phyloP scores from a whole-genome alignment of 257 asterid species.

The Plectranthus barbatus region DNA sequence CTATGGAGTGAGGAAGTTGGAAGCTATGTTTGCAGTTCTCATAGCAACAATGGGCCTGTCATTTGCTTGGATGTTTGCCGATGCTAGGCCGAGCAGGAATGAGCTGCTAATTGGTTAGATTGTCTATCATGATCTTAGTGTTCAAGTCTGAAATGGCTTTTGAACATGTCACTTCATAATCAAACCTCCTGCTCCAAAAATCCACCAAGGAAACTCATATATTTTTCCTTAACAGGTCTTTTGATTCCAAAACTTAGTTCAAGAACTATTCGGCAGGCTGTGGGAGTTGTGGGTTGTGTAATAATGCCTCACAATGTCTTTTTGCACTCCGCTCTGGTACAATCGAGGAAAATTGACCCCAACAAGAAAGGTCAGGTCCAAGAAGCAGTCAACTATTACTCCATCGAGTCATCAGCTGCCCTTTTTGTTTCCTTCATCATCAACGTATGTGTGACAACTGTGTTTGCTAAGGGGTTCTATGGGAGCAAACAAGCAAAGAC shows the following conservation, averaged over 20 bases:
- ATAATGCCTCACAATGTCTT: slow-evolving; percentile 99
- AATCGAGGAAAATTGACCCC: slow-evolving; percentile 74
- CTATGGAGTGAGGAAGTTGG: slow-evolving; percentile 98
- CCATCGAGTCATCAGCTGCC: slow-evolving; percentile 81
- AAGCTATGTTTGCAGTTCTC: slow-evolving; percentile 92
- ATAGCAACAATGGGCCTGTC: slow-evolving; percentile 87
- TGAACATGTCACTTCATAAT: not conserved
- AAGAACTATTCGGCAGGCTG: slow-evolving; percentile 91
- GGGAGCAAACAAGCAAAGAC: slow-evolving; percentile 68
- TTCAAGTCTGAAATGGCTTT: not conserved
- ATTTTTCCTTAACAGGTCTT: slow-evolving; percentile 43
- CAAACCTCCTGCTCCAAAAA: not conserved
- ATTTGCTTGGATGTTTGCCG: slow-evolving; percentile 99
- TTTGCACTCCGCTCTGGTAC: slow-evolving; percentile 93
- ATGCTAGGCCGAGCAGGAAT: slow-evolving; percentile 64
- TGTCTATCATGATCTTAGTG: not conserved
- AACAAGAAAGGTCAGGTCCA: slow-evolving; percentile 72
- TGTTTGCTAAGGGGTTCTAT: slow-evolving; percentile 88
- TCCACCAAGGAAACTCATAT: not conserved
- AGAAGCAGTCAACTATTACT: slow-evolving; percentile 79
- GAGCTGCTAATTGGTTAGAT: slow-evolving; percentile 70
- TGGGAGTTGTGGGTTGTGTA: slow-evolving; percentile 97
- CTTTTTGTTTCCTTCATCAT: slow-evolving; percentile 83
- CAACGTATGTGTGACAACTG: slow-evolving; percentile 82
- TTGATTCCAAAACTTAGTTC: slow-evolving; percentile 86